Conservation (phyloP, 2,329 filamentous ascomycete genomes). For the Cercospora sp. region DNA sequence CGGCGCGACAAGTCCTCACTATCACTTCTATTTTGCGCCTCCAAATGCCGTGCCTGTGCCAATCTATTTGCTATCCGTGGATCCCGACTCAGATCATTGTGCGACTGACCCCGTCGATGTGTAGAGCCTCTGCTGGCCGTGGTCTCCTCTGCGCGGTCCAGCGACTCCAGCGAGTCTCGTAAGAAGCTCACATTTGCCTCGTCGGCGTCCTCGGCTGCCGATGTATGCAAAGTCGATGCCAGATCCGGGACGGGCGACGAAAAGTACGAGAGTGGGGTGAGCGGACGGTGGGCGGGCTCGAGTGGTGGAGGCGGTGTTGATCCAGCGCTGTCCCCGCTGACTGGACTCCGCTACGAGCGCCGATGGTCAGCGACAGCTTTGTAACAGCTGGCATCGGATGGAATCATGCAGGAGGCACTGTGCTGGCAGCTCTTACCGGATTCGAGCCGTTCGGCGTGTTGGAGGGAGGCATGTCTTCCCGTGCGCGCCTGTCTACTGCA, state of each 20-base stretch:
- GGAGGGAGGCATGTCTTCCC: conserved; percentile 4
- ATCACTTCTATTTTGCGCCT: conserved; percentile 24
- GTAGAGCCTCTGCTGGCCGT: not conserved
- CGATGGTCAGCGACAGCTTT: not conserved
- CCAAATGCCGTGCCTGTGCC: conserved; percentile 1
- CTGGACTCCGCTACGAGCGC: not conserved
- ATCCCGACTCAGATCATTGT: conserved; percentile 29
- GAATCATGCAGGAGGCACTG: not conserved
- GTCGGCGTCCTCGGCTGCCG: conserved; percentile 39
- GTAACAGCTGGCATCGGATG: not conserved
- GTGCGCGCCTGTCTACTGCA: not conserved
- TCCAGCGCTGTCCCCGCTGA: not conserved
- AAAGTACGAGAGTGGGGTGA: conserved; percentile 45
- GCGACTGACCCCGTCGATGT: conserved; percentile 10
- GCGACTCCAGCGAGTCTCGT: conserved; percentile 44
- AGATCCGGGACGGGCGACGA: conserved; percentile 54
- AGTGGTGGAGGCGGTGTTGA: conserved; percentile 10
- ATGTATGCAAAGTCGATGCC: conserved; percentile 51
- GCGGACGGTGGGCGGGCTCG: conserved; percentile 26
- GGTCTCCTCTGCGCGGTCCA: conserved; percentile 23
- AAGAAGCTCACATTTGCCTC: conserved; percentile 55
- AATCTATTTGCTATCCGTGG: conserved; percentile 21
- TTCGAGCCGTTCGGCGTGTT: conserved; percentile 3
- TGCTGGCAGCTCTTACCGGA: conserved; percentile 1
- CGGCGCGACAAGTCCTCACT: conserved; percentile 43